Evolutionary conservation across 228 moss, liverwort and hornwort species (phyloP), one percentile per base, ranked within the genome.

Genomic region (Sphagnum magellanicum): DNA sequence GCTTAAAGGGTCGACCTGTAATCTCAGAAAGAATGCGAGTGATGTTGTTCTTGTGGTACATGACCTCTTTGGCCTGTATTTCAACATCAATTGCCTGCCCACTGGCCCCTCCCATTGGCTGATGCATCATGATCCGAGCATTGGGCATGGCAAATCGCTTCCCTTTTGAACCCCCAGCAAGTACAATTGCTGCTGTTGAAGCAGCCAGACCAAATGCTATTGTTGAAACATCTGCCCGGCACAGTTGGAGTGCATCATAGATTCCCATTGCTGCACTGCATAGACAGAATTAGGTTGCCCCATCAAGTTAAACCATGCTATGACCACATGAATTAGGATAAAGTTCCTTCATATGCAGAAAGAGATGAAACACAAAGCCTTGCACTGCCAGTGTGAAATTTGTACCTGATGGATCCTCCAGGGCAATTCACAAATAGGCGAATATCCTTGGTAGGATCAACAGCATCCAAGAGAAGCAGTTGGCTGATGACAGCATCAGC

Each of bases 51-150:
- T 98, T 98, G 80, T 98, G 97, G 69, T 98, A 94, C 98, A 98
- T 93, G 59, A 98, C 87, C 75, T 98, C 98, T 76, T 90, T 92
- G n/a, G 98, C 98, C 79, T 98, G 98, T 72, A 98, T 98, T 79
- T 94, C 98, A 9, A 98, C 92, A 72, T 98, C 94, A 73, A 94
- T 94, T 50, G 98, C 98, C 72, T 98, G 98, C 14, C 98, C 98
- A 76, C 98, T 98, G 6, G 98, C 98, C 59, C 98, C 98, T 68
- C 98, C 94, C 47, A 94, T 62, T 4, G 98, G 98, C 83, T 98
- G 98, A 67, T 98, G 98, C 92, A 98, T 93, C 98, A 98, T 98
- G 46, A 98, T 86, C 32, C 98, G 83, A 12, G 94, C 78, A 64
- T 98, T 98, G 0, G 98, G 98, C 98, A 98, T 98, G 50, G 97